Percentiles rank a stretch among this genome's conserved stretches.
phyloP scores from a whole-genome alignment of 2,329 filamentous ascomycete species.

The Claviceps africana region DNA sequence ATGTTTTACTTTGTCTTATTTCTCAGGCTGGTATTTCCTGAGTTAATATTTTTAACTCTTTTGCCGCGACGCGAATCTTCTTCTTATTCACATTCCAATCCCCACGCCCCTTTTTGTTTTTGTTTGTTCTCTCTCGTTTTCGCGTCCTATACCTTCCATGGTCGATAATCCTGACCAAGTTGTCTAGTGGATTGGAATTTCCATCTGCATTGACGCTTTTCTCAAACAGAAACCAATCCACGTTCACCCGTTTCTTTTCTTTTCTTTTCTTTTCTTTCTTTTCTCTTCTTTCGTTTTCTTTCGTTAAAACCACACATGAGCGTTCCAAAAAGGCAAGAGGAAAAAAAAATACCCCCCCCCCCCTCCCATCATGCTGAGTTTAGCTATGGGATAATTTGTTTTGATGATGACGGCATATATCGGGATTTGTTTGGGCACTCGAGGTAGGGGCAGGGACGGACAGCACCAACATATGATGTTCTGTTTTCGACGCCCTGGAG shows the following conservation, averaged over 20 bases:
- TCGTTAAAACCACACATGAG: constrained; percentile 3
- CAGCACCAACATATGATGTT: constrained; percentile 3
- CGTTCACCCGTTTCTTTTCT: background rate
- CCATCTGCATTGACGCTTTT: too few relatives aligned
- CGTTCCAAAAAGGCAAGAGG: background rate
- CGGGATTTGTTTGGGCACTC: background rate
- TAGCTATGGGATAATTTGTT: constrained; percentile 1
- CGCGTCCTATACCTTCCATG: too few relatives aligned
- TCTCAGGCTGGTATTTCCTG: background rate
- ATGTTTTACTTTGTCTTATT: background rate
- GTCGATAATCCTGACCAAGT: too few relatives aligned
- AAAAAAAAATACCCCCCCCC: constrained; percentile 4
- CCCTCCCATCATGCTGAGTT: background rate
- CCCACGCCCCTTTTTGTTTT: too few relatives aligned
- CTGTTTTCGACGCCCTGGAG: constrained; percentile 4
- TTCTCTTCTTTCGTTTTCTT: background rate
- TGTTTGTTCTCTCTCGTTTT: too few relatives aligned
- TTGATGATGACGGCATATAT: background rate
- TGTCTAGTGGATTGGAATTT: too few relatives aligned
- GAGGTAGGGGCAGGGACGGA: background rate
- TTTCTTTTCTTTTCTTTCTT: background rate
- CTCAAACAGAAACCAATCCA: too few relatives aligned
- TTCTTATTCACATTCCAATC: background rate
- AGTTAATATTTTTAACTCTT: background rate
- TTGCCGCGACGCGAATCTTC: background rate